A percentile compares a stretch with the other conserved stretches of the same genome.
phyloP scores from a whole-genome alignment of 1,139 yeast genomes.

The Pneumocystis jirovecii region DNA sequence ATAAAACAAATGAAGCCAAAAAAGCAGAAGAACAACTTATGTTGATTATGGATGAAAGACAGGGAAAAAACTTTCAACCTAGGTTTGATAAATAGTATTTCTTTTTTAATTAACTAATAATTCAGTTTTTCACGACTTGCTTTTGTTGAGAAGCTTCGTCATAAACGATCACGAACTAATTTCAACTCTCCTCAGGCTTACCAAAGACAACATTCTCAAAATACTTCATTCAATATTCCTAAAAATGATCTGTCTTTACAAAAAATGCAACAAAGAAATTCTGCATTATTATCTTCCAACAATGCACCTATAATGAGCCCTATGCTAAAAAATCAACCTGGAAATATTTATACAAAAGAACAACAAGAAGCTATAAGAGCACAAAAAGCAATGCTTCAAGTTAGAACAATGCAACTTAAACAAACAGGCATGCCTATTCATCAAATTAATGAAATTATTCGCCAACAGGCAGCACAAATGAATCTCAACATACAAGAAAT shows the following conservation, averaged over 20 bases:
- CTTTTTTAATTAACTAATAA: background rate
- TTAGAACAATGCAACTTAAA: background rate
- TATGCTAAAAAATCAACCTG: background rate
- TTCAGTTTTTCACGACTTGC: conserved; percentile 11
- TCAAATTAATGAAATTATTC: background rate
- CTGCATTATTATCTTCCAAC: background rate
- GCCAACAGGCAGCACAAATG: background rate
- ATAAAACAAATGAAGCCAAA: conserved; percentile 9
- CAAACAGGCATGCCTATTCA: background rate
- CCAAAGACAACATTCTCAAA: background rate
- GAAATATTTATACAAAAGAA: background rate
- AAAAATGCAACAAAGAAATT: background rate
- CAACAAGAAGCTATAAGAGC: background rate
- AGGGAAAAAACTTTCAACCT: conserved; percentile 11
- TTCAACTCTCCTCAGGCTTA: background rate
- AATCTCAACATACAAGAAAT: background rate
- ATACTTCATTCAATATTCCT: background rate
- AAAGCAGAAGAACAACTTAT: conserved; percentile 10
- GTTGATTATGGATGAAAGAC: conserved; percentile 11
- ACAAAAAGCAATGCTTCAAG: background rate
- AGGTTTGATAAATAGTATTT: background rate
- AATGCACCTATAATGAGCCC: background rate
- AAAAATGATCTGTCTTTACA: background rate
- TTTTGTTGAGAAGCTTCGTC: conserved; percentile 11
- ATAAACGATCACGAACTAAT: background rate